These are phyloP conservation scores for Paraleonurus japonicus DNA, from an alignment of 257 asterid genomes.

Conservation along the genomic window DNA sequence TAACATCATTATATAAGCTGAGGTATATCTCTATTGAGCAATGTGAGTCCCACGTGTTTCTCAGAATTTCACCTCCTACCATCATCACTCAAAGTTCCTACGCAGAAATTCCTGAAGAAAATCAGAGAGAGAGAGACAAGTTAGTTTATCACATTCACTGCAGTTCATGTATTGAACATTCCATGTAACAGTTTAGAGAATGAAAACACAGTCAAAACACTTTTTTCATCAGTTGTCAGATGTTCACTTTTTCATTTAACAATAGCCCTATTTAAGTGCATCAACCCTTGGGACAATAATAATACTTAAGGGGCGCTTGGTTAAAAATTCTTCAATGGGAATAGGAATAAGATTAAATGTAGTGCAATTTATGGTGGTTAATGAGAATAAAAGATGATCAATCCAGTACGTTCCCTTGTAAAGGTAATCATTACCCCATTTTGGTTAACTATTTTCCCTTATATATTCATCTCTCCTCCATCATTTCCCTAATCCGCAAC, in stretches of 20 bases:
- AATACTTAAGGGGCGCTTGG: no score
- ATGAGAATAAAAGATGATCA: no score
- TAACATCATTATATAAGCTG: slow-evolving; percentile 45
- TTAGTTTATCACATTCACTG: slow-evolving; percentile 15
- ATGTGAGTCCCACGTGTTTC: slow-evolving; percentile 35
- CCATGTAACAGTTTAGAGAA: neutral
- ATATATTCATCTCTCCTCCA: no score
- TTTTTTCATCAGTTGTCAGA: neutral
- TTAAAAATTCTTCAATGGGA: no score
- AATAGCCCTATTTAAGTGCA: neutral
- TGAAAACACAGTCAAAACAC: neutral
- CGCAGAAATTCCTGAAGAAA: slow-evolving; percentile 67
- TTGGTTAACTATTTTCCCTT: no score
- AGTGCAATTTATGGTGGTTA: no score
- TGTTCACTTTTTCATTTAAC: no score
- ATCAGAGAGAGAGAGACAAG: slow-evolving; percentile 1
- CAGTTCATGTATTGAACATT: neutral
- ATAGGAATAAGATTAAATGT: no score
- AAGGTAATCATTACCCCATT: no score
- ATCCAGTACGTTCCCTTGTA: no score
- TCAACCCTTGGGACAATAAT: neutral
- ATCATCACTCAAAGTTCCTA: slow-evolving; percentile 45
- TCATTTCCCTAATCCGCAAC: no score
- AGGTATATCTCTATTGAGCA: slow-evolving; percentile 39
- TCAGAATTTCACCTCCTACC: slow-evolving; percentile 46